Evolutionary conservation across 352 stramenopile species (phyloP), one percentile per base, ranked within the genome.

Genomic region (Globisporangium solare): DNA sequence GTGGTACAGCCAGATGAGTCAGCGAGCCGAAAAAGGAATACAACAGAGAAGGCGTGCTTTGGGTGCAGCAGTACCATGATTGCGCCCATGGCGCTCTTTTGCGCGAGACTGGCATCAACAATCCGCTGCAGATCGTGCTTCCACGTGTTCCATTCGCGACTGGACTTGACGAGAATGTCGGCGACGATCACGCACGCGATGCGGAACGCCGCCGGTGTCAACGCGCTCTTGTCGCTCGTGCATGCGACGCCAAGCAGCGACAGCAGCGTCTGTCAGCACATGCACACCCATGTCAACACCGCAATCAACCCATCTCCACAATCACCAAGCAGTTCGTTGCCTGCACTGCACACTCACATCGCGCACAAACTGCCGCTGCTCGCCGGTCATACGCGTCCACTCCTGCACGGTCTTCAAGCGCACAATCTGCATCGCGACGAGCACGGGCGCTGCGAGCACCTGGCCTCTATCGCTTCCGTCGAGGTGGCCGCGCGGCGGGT

Each of bases 371-470:
- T 63, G 56, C 27, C 72, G 71, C 40, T 83, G 67, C n/a, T 76
- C 55, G 2, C 32, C 17, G 11, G 56, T 71, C 20, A 78, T 73
- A 6, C 49, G 45, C 13, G 43, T 45, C 81, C 81, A 92, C 42
- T 73, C 68, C 5, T 85, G 61, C 24, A 73, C 60, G 31, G 78
- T 81, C 60, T 92, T 92, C 27, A 82, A 61, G 0, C 79, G 77
- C 48, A 92, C 51, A 53, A 92, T 75, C 62, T 92, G 82, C 67
- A 86, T 72, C 17, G 77, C 80, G 35, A 89, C 77, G 24, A 89
- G 64, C 53, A 87, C 66, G 2, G 73, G 69, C 17, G 67, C 71
- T 1, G 54, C 50, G 18, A 73, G 41, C 3, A 59, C 27, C 7
- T 35, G 27, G 5, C 27, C 27, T 35, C 27, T 10, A 35, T 35